Conservation (phyloP, 495 filamentous ascomycete species). For the Annulohypoxylon maeteangense region DNA sequence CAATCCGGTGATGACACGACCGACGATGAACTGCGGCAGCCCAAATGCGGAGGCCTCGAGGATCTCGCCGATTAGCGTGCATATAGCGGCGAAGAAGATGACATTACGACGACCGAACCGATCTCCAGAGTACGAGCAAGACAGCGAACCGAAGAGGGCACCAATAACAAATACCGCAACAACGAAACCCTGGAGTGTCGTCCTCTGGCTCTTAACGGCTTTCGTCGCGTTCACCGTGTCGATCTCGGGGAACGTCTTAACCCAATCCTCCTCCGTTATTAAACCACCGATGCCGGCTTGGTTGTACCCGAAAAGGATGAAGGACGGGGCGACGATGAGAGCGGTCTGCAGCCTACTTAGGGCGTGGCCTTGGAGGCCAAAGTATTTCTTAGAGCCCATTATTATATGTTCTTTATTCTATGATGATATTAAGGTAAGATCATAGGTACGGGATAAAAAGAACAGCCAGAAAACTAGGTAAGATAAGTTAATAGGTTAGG, state of each 20-base stretch:
- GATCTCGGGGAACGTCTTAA: constrained; percentile 61
- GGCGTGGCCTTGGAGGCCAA: constrained; percentile 41
- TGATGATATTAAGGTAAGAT: neutral
- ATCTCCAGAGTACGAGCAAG: constrained; percentile 62
- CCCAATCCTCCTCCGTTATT: constrained; percentile 52
- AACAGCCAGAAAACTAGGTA: neutral
- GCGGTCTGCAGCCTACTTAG: constrained; percentile 38
- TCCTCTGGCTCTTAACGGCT: constrained; percentile 47
- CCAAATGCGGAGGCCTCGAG: constrained; percentile 46
- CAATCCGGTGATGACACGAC: constrained; percentile 59
- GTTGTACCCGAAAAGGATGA: constrained; percentile 65
- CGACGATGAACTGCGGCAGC: constrained; percentile 62
- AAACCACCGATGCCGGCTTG: constrained; percentile 61
- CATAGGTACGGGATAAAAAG: constrained; percentile 9
- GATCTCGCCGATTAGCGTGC: constrained; percentile 45
- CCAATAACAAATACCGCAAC: constrained; percentile 49
- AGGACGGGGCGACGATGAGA: constrained; percentile 55
- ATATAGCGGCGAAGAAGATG: constrained; percentile 55
- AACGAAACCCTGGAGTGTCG: constrained; percentile 57
- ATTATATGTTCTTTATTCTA: constrained; percentile 8
- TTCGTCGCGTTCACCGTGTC: constrained; percentile 60
- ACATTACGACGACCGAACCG: constrained; percentile 59
- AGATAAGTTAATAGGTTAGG: neutral
- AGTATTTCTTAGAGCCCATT: constrained; percentile 27
- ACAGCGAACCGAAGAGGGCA: constrained; percentile 62